Evolutionary conservation across 306 rosid genomes (phyloP).

Genomic region (Fragaria vesca): DNA sequence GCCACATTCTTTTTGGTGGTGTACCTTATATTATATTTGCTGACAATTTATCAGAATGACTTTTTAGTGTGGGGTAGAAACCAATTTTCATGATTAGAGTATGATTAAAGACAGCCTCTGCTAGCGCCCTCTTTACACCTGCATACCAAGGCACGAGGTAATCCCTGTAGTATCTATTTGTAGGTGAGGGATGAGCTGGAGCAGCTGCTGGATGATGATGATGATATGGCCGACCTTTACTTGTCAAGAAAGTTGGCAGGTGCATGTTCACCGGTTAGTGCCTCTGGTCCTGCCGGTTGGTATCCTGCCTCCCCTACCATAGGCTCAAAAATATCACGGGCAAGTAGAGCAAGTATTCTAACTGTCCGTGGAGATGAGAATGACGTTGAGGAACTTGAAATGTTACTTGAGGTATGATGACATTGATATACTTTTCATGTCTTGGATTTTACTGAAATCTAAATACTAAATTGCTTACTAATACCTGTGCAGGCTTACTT

Average conservation of each 20-base stretch:
- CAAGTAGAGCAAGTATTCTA: constrained; percentile 71
- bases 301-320: constrained; percentile 56
- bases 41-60: neutral
- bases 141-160: neutral
- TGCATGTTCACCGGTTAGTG: constrained; percentile 69
- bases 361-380: constrained; percentile 64
- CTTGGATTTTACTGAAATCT: neutral
- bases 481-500: constrained; percentile 69
- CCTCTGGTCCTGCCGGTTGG: constrained; percentile 57
- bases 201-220: constrained; percentile 91
- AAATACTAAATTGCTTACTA: constrained; percentile 16
- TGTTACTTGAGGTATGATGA: constrained; percentile 72
- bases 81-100: constrained; percentile 13
- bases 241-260: constrained; percentile 76
- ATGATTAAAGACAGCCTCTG: neutral
- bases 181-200: constrained; percentile 93
- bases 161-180: constrained; percentile 2
- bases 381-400: constrained; percentile 85
- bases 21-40: neutral
- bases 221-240: constrained; percentile 96
- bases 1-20: neutral
- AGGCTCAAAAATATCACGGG: constrained; percentile 74
- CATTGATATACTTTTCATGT: constrained; percentile 16
- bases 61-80: neutral
- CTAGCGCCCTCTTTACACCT: constrained; percentile 10